Base-by-base conservation (phyloP, 179 eudicot species). In the Silene coronaria region DNA sequence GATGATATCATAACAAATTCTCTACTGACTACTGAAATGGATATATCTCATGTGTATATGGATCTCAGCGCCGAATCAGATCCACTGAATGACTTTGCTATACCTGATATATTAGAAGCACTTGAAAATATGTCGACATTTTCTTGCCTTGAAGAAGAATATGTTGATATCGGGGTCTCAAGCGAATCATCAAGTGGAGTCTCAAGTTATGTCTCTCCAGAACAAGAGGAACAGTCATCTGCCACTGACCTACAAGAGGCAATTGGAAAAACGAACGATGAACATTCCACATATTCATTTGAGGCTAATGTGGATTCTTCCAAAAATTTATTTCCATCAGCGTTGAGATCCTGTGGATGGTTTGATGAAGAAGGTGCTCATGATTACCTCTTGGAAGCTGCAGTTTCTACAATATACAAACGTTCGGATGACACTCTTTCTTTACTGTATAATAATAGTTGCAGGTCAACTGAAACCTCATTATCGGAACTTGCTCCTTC, bases 321-420 rank as follows among this genome's bases (percentile, higher is more conserved):
- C 36, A 67, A 53, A 32, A 68, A 62, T 9, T 26, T 72, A 30
- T 78, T 51, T 61, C 67, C 75, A 17, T 48, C 45, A 45, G 62
- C 24, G 8, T n/a, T n/a, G 38, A 80, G 80, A 21, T 51, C 80
- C 5, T 46, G 68, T 76, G 86, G 78, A 70, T 76, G 58, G 45
- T 78, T 71, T 72, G 64, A 66, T 58, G 71, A 78, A 74, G 78
- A 61, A 58, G 82, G 71, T 67, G 81, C 81, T 30, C 78, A 72
- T 48, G 84, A 78, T 27, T 76, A 86, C 67, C 87, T 80, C n/a
- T 69, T 73, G 77, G 85, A 84, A 72, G 80, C 82, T 77, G 86
- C 79, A 66, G 73, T 83, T 76, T 69, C 81, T 67, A 60, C 77
- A 59, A 70, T 78, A 28, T 34, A 70, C 78, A 30, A 74, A 55